These are phyloP conservation scores for Nannizzia gypsea DNA, from an alignment of 2,329 filamentous ascomycete genomes.

Conservation along the genomic window DNA sequence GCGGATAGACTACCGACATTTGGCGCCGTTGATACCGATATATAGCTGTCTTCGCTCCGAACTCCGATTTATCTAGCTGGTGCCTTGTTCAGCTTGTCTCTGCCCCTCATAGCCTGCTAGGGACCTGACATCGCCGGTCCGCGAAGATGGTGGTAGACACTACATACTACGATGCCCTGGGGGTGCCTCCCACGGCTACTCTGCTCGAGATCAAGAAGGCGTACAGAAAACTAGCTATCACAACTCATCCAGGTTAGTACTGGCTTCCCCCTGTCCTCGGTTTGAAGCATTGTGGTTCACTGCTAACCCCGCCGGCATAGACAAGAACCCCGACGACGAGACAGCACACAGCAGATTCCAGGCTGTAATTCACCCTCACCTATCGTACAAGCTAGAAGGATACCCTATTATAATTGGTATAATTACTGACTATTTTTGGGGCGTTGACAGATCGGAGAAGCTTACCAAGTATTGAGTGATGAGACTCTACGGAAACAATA, in stretches of 20 bases:
- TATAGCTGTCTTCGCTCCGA: not conserved
- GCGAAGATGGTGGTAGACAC: slow-evolving; percentile 71
- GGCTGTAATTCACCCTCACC: slow-evolving; percentile 46
- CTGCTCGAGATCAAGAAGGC: slow-evolving; percentile 95
- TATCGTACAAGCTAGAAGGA: not conserved
- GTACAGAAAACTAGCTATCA: slow-evolving; percentile 86
- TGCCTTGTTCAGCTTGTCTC: not conserved
- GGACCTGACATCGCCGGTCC: not conserved
- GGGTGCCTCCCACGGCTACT: slow-evolving; percentile 71
- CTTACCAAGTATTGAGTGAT: slow-evolving; percentile 71
- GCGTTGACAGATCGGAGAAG: slow-evolving; percentile 48
- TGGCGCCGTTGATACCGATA: not conserved
- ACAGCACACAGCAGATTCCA: slow-evolving; percentile 92
- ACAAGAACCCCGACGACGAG: slow-evolving; percentile 96
- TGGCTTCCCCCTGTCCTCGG: not conserved
- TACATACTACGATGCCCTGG: slow-evolving; percentile 75
- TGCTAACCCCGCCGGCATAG: slow-evolving; percentile 34
- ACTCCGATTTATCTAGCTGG: not conserved
- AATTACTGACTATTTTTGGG: not conserved
- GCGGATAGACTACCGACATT: not conserved
- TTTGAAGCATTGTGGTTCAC: slow-evolving; percentile 10
- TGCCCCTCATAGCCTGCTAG: not conserved
- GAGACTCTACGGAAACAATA: slow-evolving; percentile 78
- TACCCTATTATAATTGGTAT: not conserved
- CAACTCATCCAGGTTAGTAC: slow-evolving; percentile 67